A percentile compares a stretch with the other conserved stretches of the same genome.
Evolutionary conservation across 495 filamentous ascomycete genomes (phyloP).

Genomic region (Aspergillus conjunctus): DNA sequence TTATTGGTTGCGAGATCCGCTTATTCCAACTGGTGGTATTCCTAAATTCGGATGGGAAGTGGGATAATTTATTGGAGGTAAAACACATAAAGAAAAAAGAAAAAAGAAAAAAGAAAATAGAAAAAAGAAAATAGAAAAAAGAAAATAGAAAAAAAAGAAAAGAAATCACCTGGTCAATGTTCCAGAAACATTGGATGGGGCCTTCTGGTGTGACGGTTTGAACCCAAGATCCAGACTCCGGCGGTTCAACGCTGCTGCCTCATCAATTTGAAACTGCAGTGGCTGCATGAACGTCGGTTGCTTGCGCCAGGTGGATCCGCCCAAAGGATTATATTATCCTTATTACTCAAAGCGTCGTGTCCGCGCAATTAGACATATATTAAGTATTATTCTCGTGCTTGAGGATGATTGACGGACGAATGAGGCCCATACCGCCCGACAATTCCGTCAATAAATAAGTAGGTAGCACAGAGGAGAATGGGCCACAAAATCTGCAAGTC

Average conservation of each 20-base stretch:
- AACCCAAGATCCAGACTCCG: slow-evolving; percentile 29
- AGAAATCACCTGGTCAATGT: slow-evolving; percentile 16
- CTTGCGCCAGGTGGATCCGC: slow-evolving; percentile 13
- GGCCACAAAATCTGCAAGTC: slow-evolving; percentile 22
- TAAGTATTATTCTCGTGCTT: slow-evolving; percentile 19
- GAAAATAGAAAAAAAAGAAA: slow-evolving; percentile 10
- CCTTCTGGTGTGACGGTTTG: slow-evolving; percentile 25
- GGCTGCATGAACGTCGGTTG: slow-evolving; percentile 17
- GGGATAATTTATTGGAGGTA: neutral
- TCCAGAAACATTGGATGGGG: slow-evolving; percentile 30
- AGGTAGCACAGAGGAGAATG: neutral
- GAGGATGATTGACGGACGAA: neutral
- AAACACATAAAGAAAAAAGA: slow-evolving; percentile 5
- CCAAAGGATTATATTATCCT: slow-evolving; percentile 7
- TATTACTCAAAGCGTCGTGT: neutral
- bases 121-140: slow-evolving; percentile 11
- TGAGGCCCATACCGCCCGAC: slow-evolving; percentile 9
- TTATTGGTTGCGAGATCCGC: slow-evolving; percentile 14
- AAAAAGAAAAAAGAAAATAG: slow-evolving; percentile 3
- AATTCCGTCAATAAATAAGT: slow-evolving; percentile 11
- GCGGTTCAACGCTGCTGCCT: slow-evolving; percentile 20
- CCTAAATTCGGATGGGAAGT: slow-evolving; percentile 1
- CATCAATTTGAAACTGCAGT: slow-evolving; percentile 29
- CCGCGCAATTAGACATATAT: slow-evolving; percentile 4
- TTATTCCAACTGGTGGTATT: slow-evolving; percentile 18